A percentile compares a stretch with the other conserved stretches of the same genome.
Conservation (phyloP, 176 grass and related monocot species). For the Oryza glaberrima region DNA sequence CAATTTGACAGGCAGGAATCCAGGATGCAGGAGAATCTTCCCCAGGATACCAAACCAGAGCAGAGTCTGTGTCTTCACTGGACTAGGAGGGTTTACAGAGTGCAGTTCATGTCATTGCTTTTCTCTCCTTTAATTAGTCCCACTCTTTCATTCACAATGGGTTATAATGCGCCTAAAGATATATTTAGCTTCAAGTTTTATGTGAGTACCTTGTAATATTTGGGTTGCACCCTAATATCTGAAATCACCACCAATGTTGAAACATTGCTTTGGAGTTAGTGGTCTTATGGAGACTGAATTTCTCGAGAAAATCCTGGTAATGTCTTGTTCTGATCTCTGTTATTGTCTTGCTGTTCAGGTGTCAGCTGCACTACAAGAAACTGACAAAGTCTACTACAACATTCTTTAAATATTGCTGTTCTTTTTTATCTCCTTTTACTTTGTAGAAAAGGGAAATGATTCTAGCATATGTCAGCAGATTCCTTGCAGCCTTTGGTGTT, state of each 20-base stretch:
- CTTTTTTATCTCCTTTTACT: constrained; percentile 9
- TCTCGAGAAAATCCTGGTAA: constrained; percentile 6
- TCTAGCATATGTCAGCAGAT: constrained; percentile 22
- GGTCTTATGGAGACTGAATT: neutral
- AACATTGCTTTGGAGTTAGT: constrained; percentile 8
- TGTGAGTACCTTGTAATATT: neutral
- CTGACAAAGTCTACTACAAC: neutral
- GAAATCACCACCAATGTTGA: neutral
- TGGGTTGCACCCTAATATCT: neutral
- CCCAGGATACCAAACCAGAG: neutral
- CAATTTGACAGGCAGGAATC: neutral
- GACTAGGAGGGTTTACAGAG: neutral
- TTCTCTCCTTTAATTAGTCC: constrained; percentile 18
- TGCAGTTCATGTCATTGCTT: constrained; percentile 23
- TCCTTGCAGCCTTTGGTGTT: constrained; percentile 35
- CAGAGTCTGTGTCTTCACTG: neutral
- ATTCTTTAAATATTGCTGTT: constrained; percentile 18
- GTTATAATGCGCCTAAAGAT: constrained; percentile 15
- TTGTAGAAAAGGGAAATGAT: neutral
- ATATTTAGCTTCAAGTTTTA: neutral
- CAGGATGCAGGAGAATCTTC: constrained; percentile 7
- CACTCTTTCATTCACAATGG: constrained; percentile 27
- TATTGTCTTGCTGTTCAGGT: neutral
- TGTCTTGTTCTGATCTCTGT: constrained; percentile 6
- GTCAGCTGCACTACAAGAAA: neutral